Percentiles rank a stretch among this genome's conserved stretches.
Evolutionary conservation across 169 alveolate species (phyloP).

Genomic region (Plasmodium coatneyi): DNA sequence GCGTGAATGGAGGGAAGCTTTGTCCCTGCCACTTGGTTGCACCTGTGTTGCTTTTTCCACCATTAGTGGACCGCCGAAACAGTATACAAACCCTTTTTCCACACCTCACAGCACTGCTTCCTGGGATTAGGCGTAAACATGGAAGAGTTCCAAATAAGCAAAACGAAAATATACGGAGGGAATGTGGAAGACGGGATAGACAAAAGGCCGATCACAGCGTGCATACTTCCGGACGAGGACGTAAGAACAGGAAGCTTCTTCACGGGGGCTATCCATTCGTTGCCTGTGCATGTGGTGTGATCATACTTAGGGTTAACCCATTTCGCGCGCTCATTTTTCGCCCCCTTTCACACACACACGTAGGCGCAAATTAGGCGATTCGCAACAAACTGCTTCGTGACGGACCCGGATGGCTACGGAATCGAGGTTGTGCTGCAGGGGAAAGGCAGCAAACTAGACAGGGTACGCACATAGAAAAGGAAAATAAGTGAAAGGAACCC

Average conservation of each 20-base stretch:
- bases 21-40: background rate
- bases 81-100: background rate
- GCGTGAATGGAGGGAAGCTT: background rate
- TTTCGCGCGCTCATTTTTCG: background rate
- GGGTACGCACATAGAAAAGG: constrained; percentile 8
- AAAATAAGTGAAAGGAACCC: background rate
- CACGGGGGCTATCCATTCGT: background rate
- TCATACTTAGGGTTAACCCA: background rate
- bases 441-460: constrained; percentile 19
- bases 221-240: constrained; percentile 72
- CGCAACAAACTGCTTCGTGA: constrained; percentile 57
- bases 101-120: constrained; percentile 36
- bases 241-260: background rate
- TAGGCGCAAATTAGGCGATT: constrained; percentile 60
- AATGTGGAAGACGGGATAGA: constrained; percentile 65
- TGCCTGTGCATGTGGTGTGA: background rate
- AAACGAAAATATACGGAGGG: constrained; percentile 42
- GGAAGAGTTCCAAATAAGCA: constrained; percentile 33
- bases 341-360: background rate
- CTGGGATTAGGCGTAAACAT: constrained; percentile 42
- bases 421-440: constrained; percentile 53
- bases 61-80: background rate
- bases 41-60: background rate
- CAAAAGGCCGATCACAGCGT: constrained; percentile 67
- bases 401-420: constrained; percentile 74